These are phyloP conservation scores for Leptomonas pyrrhocoris DNA, from an alignment of 208 protist genomes.

Conservation along the genomic window DNA sequence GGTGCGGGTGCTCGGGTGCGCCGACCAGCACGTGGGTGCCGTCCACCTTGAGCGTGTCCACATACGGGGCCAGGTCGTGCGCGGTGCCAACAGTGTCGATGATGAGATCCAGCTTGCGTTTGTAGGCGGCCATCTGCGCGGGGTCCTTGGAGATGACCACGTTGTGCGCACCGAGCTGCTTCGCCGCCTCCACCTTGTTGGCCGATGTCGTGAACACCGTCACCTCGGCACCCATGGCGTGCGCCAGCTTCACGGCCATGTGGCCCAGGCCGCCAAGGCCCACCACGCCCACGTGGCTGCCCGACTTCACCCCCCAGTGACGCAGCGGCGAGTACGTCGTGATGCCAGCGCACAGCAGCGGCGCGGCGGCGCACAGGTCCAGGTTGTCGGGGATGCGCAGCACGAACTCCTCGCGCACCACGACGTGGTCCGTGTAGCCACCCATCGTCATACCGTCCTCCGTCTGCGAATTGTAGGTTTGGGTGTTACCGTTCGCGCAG, in stretches of 20 bases:
- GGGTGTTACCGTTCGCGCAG: constrained; percentile 53
- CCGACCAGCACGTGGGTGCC: constrained; percentile 68
- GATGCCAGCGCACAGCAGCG: constrained; percentile 91
- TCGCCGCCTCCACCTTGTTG: constrained; percentile 61
- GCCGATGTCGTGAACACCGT: constrained; percentile 81
- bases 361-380: constrained; percentile 60
- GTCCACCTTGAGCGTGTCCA: constrained; percentile 46
- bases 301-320: constrained; percentile 66
- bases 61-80: constrained; percentile 60
- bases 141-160: constrained; percentile 63
- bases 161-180: constrained; percentile 71
- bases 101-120: constrained; percentile 59
- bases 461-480: constrained; percentile 64
- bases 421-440: constrained; percentile 76
- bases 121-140: constrained; percentile 50
- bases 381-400: constrained; percentile 72
- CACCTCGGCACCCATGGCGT: constrained; percentile 84
- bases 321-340: constrained; percentile 86
- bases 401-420: constrained; percentile 71
- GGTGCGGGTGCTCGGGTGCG: constrained; percentile 28
- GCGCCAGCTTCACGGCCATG: constrained; percentile 87
- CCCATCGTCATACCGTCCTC: constrained; percentile 49
- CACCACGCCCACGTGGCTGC: constrained; percentile 72
- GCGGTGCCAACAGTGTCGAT: constrained; percentile 65
- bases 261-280: constrained; percentile 91